Base-by-base conservation (phyloP, 2,329 filamentous ascomycete species). In the Pyrenophora tritici-repentis region DNA sequence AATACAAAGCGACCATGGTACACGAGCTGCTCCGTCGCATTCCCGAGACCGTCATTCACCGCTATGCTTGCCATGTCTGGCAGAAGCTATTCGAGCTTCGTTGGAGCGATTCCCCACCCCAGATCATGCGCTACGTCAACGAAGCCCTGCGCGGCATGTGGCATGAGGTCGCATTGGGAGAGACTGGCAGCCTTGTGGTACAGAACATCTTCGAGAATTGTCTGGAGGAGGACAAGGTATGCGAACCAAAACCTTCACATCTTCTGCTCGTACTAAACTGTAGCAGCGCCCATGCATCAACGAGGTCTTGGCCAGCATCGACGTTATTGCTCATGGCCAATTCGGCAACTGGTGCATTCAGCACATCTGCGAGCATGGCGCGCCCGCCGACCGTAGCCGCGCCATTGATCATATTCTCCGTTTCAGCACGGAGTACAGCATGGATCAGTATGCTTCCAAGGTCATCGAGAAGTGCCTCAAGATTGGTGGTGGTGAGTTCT, bases 321-420 rank as follows among this genome's bases (percentile, higher is more conserved):
- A 99, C 75, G 89, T 96, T 56, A 91, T 99, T 67, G 90, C 94
- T 52, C 93, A 97, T 72, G 94, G 94, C 20, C 94, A 99, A 72
- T 99, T 99, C 71, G 94, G 94, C 48, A 99, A 99, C 73, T 99
- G 94, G 94, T 99, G 94, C 78, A 97, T 99, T 67, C 94, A 99
- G 77, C 94, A 99, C 76, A 91, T 99, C 65, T 99, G 94, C 75
- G 94, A 99, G 75, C 94, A 99, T 71, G 93, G 95, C 42, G 88
- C 88, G 50, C 89, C 92, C 26, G 86, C 88, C 34, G 95, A 99
- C 75, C 92, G 93, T 65, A 93, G 88, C 75, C 88, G 92, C 62
- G 94, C 95, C 37, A 88, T 97, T 67, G 93, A 99, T 63, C 93
- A 97, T 73, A 93, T 99, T 67, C 88, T 99, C 61, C 88, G 88